phyloP scores from a whole-genome alignment of 106 monocot genomes.

The Gastrodia elata region DNA sequence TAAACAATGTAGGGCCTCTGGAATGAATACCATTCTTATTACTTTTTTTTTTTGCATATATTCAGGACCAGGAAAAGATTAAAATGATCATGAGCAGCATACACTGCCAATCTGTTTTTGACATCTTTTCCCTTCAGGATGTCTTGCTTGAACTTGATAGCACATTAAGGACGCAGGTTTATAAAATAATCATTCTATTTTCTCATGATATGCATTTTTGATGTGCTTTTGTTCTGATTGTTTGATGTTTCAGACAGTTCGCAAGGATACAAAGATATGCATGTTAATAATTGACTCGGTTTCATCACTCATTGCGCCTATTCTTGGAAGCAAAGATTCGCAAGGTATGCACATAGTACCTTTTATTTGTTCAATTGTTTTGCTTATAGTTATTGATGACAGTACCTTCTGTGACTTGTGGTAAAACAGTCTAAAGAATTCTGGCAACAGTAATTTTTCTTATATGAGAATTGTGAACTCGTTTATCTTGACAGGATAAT shows the following conservation, averaged over 20 bases:
- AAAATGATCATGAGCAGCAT: slow-evolving; percentile 63
- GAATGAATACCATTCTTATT: not conserved
- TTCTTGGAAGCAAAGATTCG: slow-evolving; percentile 62
- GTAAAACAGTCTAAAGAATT: not conserved
- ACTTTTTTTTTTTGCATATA: not conserved
- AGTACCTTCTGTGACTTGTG: not conserved
- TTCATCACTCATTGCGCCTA: slow-evolving; percentile 67
- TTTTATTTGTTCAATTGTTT: slow-evolving; percentile 1
- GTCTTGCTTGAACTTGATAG: slow-evolving; percentile 40
- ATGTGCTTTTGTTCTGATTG: slow-evolving; percentile 1
- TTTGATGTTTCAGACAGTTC: slow-evolving; percentile 30
- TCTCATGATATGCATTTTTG: not conserved
- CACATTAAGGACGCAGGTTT: slow-evolving; percentile 34
- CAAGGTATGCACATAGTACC: slow-evolving; percentile 39
- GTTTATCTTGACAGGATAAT: not conserved
- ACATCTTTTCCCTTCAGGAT: slow-evolving; percentile 66
- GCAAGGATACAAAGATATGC: slow-evolving; percentile 25
- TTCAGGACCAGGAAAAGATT: slow-evolving; percentile 47
- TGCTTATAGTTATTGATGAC: not conserved
- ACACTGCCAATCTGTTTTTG: slow-evolving; percentile 62
- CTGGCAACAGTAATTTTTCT: not conserved
- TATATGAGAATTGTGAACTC: not conserved
- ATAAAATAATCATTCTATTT: not conserved
- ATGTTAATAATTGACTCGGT: slow-evolving; percentile 80
- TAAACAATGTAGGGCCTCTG: not conserved